Conservation (phyloP, 768 basidiomycete species). For the Punctularia strigosozonata region DNA sequence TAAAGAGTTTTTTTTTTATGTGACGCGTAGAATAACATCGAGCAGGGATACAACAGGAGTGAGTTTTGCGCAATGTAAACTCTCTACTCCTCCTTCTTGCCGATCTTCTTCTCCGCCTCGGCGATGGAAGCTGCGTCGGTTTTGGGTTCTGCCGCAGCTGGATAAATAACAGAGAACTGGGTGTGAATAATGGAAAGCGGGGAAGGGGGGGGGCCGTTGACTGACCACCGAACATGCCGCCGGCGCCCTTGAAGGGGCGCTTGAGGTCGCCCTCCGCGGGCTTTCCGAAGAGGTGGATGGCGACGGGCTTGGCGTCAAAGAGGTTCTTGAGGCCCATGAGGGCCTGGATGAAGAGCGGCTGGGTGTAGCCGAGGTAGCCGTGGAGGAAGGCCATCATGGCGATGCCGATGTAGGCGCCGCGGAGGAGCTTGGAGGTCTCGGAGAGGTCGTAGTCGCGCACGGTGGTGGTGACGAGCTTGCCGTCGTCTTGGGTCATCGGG, state of each 20-base stretch:
- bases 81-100: slow-evolving; percentile 65
- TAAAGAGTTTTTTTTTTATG: too few species aligned
- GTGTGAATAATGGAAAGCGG: slow-evolving; percentile 5
- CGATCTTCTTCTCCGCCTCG: slow-evolving; percentile 79
- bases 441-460: slow-evolving; percentile 87
- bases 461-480: slow-evolving; percentile 80
- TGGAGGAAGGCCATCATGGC: slow-evolving; percentile 92
- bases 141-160: slow-evolving; percentile 53
- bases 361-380: slow-evolving; percentile 89
- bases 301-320: slow-evolving; percentile 76
- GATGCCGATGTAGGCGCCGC: slow-evolving; percentile 58
- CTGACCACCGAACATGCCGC: slow-evolving; percentile 64
- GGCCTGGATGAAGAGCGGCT: slow-evolving; percentile 90
- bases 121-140: slow-evolving; percentile 82
- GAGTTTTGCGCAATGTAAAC: too few species aligned
- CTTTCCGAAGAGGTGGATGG: slow-evolving; percentile 73
- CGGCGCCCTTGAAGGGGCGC: slow-evolving; percentile 73
- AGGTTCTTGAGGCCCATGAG: slow-evolving; percentile 91
- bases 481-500: slow-evolving; percentile 63
- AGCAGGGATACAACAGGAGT: too few species aligned
- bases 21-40: too few species aligned
- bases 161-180: not conserved
- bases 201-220: slow-evolving; percentile 3
- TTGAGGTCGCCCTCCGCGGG: slow-evolving; percentile 77
- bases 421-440: slow-evolving; percentile 74